Percentiles rank a stretch among this genome's conserved stretches.
Evolutionary conservation across 2,329 filamentous ascomycete genomes (phyloP).

Genomic region (Leptographium radiaticola): DNA sequence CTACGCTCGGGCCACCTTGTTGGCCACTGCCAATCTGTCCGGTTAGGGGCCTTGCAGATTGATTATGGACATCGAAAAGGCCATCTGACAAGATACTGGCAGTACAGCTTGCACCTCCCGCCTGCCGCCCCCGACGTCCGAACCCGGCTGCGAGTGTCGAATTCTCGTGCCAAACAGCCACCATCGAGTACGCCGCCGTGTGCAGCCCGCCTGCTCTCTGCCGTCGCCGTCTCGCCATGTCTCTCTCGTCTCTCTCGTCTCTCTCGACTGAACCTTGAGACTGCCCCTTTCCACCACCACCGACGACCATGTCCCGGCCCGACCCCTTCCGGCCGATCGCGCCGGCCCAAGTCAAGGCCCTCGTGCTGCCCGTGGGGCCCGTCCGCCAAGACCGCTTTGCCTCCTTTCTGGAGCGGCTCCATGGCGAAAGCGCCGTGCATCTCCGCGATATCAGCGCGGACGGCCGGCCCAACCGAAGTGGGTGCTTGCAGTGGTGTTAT

Average conservation of each 20-base stretch:
- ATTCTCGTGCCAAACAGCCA: neutral
- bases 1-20: no score
- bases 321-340: constrained; percentile 85
- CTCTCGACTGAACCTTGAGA: neutral
- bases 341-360: constrained; percentile 77
- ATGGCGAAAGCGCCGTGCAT: constrained; percentile 67
- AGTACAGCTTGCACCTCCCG: no score
- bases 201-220: neutral
- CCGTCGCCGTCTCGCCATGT: constrained; percentile 3
- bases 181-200: no score
- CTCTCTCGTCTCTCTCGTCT: neutral
- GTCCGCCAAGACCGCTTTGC: constrained; percentile 74
- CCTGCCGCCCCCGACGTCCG: no score
- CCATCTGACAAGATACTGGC: no score
- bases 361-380: constrained; percentile 74
- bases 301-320: constrained; percentile 24
- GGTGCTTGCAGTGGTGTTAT: constrained; percentile 28
- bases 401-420: constrained; percentile 64
- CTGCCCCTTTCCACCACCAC: neutral
- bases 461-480: constrained; percentile 70
- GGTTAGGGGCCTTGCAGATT: no score
- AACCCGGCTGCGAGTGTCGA: no score
- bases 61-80: no score
- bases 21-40: no score
- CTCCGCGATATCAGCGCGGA: constrained; percentile 80